phyloP scores from a whole-genome alignment of 176 grass and related monocot genomes.

The Lolium perenne region DNA sequence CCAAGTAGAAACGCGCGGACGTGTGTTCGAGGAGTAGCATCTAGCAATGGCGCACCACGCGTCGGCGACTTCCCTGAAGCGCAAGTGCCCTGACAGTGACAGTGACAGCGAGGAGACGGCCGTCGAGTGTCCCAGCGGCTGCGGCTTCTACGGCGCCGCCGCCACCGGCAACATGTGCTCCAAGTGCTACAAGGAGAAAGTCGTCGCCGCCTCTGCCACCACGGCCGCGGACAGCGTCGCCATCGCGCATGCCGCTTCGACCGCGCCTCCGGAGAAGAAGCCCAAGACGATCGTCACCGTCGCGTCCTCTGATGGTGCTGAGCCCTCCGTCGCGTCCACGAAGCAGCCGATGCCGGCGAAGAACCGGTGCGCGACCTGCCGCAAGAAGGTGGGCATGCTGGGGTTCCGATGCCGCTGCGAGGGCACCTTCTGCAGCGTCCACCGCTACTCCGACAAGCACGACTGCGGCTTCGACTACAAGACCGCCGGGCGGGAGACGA shows the following conservation, averaged over 20 bases:
- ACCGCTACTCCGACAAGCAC: conserved; percentile 58
- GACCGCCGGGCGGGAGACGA: conserved; percentile 35
- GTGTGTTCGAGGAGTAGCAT: too few relatives aligned
- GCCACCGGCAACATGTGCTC: too few relatives aligned
- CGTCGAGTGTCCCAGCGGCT: too few relatives aligned
- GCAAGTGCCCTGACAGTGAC: too few relatives aligned
- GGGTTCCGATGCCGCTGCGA: conserved; percentile 73
- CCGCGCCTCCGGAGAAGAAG: conserved; percentile 20
- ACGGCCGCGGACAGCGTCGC: not conserved
- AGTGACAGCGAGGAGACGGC: too few relatives aligned
- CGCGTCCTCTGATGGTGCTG: not conserved
- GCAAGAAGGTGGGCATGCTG: conserved; percentile 60
- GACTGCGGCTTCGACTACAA: conserved; percentile 70
- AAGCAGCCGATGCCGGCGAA: not conserved
- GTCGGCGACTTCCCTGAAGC: too few relatives aligned
- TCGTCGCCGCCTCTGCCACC: not conserved
- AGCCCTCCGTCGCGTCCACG: not conserved
- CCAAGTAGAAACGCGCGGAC: too few relatives aligned
- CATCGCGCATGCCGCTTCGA: not conserved
- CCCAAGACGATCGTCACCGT: not conserved
- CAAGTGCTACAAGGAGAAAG: not conserved
- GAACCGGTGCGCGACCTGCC: conserved; percentile 59
- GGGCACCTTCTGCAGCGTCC: conserved; percentile 53
- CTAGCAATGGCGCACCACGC: too few relatives aligned
- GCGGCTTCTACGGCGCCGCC: too few relatives aligned